Conservation (phyloP, 1,139 yeast genomes). For the Hyphopichia khmerensis region DNA sequence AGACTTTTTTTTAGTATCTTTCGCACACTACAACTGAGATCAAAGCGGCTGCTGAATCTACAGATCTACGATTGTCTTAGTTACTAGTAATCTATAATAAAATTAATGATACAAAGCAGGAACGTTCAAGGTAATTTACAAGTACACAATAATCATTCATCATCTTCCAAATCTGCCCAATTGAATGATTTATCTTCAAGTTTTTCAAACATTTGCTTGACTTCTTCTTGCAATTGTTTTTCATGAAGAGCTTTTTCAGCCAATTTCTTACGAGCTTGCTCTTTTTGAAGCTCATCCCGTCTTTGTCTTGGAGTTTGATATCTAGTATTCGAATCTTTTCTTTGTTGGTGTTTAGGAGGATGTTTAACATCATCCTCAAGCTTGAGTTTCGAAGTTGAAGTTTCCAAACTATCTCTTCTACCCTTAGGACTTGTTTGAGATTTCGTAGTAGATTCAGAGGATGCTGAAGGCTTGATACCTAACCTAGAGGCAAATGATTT, state of each 20-base stretch:
- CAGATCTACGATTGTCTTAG: no score
- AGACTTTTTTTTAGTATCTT: no score
- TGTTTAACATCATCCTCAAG: not conserved
- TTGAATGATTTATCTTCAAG: constrained; percentile 27
- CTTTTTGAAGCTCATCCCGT: constrained; percentile 7
- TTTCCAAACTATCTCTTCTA: not conserved
- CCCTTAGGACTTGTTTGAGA: not conserved
- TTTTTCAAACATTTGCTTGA: constrained; percentile 29
- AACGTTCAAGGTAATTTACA: no score
- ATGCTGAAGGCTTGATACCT: constrained; percentile 9
- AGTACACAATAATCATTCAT: no score
- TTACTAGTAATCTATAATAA: no score
- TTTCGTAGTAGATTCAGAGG: not conserved
- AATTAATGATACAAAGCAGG: not conserved
- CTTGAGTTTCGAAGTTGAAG: not conserved
- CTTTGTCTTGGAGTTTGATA: constrained; percentile 14
- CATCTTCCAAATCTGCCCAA: constrained; percentile 35
- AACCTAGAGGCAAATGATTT: constrained; percentile 26
- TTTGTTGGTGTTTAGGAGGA: not conserved
- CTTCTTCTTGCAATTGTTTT: constrained; percentile 25
- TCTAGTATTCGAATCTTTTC: not conserved
- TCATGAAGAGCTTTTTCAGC: constrained; percentile 18
- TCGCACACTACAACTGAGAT: no score
- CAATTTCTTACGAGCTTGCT: constrained; percentile 9
- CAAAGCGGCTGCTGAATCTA: no score